Percentiles rank a stretch among this genome's conserved stretches.
These are phyloP conservation scores for Mortierella sp. DNA, from an alignment of 371 early-diverging fungal species.

Conservation along the genomic window DNA sequence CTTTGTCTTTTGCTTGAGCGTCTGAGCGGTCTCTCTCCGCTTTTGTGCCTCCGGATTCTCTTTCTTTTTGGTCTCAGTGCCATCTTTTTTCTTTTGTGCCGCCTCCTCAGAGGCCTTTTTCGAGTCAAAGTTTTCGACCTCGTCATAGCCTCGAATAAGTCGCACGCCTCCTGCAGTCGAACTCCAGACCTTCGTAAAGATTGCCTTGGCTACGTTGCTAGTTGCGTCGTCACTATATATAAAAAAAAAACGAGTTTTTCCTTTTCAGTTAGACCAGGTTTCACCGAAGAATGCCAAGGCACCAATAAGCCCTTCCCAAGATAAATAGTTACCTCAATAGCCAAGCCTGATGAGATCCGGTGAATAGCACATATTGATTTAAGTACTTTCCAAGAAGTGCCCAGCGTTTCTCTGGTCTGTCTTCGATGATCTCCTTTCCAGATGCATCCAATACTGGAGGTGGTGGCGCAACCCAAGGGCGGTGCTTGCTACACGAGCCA, in stretches of 20 bases:
- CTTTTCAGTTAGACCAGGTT: neutral
- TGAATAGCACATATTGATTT: slow-evolving; percentile 78
- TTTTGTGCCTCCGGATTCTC: slow-evolving; percentile 46
- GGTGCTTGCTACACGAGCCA: slow-evolving; percentile 59
- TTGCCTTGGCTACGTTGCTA: slow-evolving; percentile 77
- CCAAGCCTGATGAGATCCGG: slow-evolving; percentile 70
- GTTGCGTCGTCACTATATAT: slow-evolving; percentile 57
- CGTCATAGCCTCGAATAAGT: slow-evolving; percentile 79
- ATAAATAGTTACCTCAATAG: slow-evolving; percentile 76
- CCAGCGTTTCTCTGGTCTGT: slow-evolving; percentile 65
- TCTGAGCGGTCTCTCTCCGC: slow-evolving; percentile 36
- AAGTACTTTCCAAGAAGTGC: slow-evolving; percentile 81
- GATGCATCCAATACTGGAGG: slow-evolving; percentile 28
- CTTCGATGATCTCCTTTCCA: slow-evolving; percentile 33
- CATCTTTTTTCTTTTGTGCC: slow-evolving; percentile 55
- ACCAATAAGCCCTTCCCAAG: neutral
- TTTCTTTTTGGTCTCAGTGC: slow-evolving; percentile 52
- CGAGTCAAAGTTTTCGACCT: slow-evolving; percentile 65
- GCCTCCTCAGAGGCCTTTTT: slow-evolving; percentile 44
- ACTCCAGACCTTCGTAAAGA: slow-evolving; percentile 73
- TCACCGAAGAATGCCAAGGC: neutral
- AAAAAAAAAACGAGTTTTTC: slow-evolving; percentile 2
- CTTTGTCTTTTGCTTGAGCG: slow-evolving; percentile 48
- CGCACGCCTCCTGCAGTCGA: slow-evolving; percentile 75
- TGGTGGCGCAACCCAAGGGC: slow-evolving; percentile 62